These are phyloP conservation scores for Juglanconis oblonga DNA, from an alignment of 2,329 filamentous ascomycete species.

Conservation along the genomic window DNA sequence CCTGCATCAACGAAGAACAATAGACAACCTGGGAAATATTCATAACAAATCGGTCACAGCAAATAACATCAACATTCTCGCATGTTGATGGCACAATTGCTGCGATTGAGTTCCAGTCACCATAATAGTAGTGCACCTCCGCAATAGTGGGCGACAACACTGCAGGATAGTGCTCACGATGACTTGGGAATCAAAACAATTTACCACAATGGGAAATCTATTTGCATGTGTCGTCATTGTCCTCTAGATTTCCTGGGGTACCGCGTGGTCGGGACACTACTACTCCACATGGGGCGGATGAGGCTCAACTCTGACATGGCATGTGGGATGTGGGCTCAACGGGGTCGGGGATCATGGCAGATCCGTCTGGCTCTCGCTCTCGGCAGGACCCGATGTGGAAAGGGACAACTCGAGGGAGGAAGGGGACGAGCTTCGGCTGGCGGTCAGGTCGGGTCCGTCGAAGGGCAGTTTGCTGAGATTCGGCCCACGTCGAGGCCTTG, in stretches of 20 bases:
- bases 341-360: slow-evolving; percentile 13
- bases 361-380: background rate
- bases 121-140: background rate
- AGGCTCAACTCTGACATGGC: slow-evolving; percentile 15
- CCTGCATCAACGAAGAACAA: background rate
- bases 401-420: background rate
- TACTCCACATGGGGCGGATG: slow-evolving; percentile 19
- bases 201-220: slow-evolving; percentile 19
- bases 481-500: background rate
- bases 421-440: background rate
- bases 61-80: no score
- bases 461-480: background rate
- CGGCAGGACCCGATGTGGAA: slow-evolving; percentile 12
- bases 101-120: background rate
- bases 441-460: background rate
- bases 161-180: background rate
- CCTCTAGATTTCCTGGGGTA: slow-evolving; percentile 16
- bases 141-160: background rate
- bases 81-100: background rate
- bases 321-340: slow-evolving; percentile 8
- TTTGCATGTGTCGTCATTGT: slow-evolving; percentile 18
- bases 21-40: no score
- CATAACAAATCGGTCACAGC: no score
- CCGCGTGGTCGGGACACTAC: slow-evolving; percentile 18
- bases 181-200: slow-evolving; percentile 13